Conservation (phyloP, 176 grass and related monocot species). For the Typha latifolia region DNA sequence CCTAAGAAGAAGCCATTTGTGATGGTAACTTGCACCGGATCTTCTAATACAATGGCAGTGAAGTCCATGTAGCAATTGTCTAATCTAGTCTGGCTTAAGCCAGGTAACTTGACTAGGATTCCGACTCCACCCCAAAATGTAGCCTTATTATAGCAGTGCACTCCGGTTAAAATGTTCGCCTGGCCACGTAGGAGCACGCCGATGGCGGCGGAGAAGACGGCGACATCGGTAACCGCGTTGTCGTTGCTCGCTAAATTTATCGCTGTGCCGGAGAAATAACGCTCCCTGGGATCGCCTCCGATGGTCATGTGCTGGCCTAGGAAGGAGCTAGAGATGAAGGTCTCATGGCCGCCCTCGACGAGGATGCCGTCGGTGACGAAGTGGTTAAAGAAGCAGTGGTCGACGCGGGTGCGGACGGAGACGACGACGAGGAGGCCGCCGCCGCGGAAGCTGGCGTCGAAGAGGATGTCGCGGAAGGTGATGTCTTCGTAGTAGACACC, state of each 20-base stretch:
- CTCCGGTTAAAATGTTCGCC: conserved; percentile 30
- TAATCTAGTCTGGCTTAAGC: conserved; percentile 26
- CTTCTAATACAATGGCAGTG: conserved; percentile 38
- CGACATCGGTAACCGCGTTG: conserved; percentile 35
- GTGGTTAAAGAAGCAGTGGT: conserved; percentile 37
- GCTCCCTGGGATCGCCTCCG: conserved; percentile 32
- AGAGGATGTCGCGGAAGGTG: conserved; percentile 29
- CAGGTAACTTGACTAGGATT: conserved; percentile 14
- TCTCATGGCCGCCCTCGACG: conserved; percentile 35
- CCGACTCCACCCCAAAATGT: conserved; percentile 30
- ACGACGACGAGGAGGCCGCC: conserved; percentile 29
- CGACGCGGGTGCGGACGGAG: conserved; percentile 28
- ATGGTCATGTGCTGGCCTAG: conserved; percentile 37
- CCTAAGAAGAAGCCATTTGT: conserved; percentile 39
- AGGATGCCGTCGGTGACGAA: conserved; percentile 27
- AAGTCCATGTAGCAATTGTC: conserved; percentile 44
- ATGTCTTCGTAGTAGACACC: conserved; percentile 29
- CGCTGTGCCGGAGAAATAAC: conserved; percentile 30
- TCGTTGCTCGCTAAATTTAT: conserved; percentile 37
- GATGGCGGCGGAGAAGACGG: conserved; percentile 35
- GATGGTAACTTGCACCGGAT: conserved; percentile 26
- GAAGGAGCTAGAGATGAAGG: conserved; percentile 31
- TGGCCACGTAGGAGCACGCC: conserved; percentile 34
- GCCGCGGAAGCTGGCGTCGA: conserved; percentile 28
- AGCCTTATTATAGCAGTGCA: conserved; percentile 54